A percentile compares a stretch with the other conserved stretches of the same genome.
Conservation (phyloP, 139 green algal genomes). For the Auxenochlorella pyrenoidosa region DNA sequence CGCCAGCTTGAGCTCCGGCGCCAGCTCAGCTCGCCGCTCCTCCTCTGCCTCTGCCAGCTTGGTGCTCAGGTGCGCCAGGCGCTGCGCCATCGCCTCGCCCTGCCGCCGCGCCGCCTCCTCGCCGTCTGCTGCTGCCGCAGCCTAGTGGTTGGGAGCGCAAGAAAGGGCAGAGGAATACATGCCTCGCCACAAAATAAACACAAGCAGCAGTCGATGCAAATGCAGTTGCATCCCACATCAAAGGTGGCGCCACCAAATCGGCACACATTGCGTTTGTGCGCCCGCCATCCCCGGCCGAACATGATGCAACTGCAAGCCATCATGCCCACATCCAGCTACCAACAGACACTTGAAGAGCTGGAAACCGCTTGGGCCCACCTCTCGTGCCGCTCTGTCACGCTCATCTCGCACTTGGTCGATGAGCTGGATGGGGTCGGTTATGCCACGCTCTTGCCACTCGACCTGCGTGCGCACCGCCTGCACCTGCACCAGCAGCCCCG, state of each 20-base stretch:
- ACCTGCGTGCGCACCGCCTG: neutral
- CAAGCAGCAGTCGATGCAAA: too few relatives aligned
- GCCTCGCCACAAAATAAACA: too few relatives aligned
- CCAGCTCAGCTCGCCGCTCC: slow-evolving; percentile 41
- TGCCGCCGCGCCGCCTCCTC: slow-evolving; percentile 6
- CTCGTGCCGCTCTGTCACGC: neutral
- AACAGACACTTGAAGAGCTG: too few relatives aligned
- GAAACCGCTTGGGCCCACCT: neutral
- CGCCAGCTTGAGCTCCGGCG: slow-evolving; percentile 10
- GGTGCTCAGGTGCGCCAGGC: neutral
- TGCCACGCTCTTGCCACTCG: neutral
- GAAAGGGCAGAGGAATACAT: too few relatives aligned
- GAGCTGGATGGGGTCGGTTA: slow-evolving; percentile 9
- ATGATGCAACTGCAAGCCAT: neutral
- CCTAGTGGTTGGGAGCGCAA: neutral
- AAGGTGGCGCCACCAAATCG: too few relatives aligned
- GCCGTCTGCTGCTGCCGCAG: neutral
- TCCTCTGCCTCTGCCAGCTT: slow-evolving; percentile 23
- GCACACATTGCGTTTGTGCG: too few relatives aligned
- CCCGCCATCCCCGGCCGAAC: neutral
- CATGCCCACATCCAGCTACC: neutral
- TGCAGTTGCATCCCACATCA: too few relatives aligned
- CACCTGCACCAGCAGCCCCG: slow-evolving; percentile 8
- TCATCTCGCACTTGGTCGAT: slow-evolving; percentile 23
- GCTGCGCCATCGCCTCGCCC: neutral